Evolutionary conservation across 306 rosid genomes (phyloP), one percentile per base, ranked within the genome.

Genomic region (Alnus rubra): DNA sequence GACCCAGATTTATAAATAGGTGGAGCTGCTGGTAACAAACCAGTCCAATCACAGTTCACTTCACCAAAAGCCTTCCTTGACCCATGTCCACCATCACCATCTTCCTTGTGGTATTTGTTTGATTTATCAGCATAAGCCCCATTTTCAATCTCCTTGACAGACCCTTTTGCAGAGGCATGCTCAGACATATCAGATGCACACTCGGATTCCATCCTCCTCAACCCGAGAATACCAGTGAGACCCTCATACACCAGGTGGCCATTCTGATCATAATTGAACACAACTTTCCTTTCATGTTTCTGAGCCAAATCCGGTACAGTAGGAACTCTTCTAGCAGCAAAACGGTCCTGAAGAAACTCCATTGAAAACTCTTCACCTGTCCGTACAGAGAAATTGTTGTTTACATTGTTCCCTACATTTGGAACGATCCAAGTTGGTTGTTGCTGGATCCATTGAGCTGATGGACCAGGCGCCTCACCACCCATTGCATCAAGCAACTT

Each of bases 171-270:
- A 42, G 86, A 71, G 64, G 77, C 33, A 82, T 78, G 77, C 5
- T 84, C 88, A 58, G 71, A 80, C 3, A 77, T 69, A 7, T 92
- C 90, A 83, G 91, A 86, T 83, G 81, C 82, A 87, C 55, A 78
- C 83, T 87, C 92, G 5, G 92, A 92, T 70, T 84, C 78, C 86
- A 81, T 77, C 84, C 92, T 87, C 86, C 74, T 84, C 88, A 88
- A 80, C 82, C 89, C 97, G 74, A 88, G 83, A 79, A 87, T 59
- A 67, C 84, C 82, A 50, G 85, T 79, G 70, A 83, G 89, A 75
- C 80, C 95, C 77, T 88, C 88, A 35, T 87, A 87, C 18, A 83
- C 87, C 79, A 78, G 75, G 8, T 83, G 88, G 33, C 47, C 74
- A 60, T 87, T 88, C 84, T 80, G 74, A 74, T 86, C 83, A 78